Evolutionary conservation across 495 filamentous ascomycete genomes (phyloP), one percentile per base, ranked within the genome.

Genomic region (Aeminium ludgeri): DNA sequence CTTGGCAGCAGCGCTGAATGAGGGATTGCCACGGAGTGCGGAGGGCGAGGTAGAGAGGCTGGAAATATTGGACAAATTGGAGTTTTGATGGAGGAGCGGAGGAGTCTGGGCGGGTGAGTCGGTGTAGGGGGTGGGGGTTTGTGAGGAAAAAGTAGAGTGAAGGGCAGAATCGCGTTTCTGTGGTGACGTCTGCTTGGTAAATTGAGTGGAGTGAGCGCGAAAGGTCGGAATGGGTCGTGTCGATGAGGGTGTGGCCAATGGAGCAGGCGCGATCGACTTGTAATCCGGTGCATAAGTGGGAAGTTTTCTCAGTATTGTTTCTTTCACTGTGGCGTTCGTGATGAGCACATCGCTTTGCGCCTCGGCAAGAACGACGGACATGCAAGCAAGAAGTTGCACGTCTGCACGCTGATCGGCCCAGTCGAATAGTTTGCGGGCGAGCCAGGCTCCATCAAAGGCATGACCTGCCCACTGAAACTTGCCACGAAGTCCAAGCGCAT

Each of bases 401-500:
- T 53, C 43, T 27, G 43, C 44, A 7, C 20, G 25, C 4, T 20
- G 11, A 18, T 53, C 51, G 17, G 39, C 47, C 38, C 44, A 53
- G 3, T 47, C 38, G 19, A 53, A 66, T 48, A 68, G 41, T 25
- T 52, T 35, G 17, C 64, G 58, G 30, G 95, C 77, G 27, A 95
- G 65, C 65, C 76, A 79, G 30, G 67, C 65, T n/a, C 69, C 63
- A 11, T 77, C 85, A 15, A 94, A 65, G 0, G 86, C 80, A 62
- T 86, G 82, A 35, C 73, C 58, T 13, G 82, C 86, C 86, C 87
- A 95, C 7, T 34, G 43, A 2, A 43, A 15, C 10, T 34, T 41
- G 18, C 38, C 33, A 29, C 1, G 30, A 7, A 7, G 5, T 3
- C 13, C 18, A 2, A 15, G 3, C 1, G 31, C 7, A 3, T 7